Evolutionary conservation across 2,329 filamentous ascomycete species (phyloP).

Genomic region (Chaetomium olivaceum): DNA sequence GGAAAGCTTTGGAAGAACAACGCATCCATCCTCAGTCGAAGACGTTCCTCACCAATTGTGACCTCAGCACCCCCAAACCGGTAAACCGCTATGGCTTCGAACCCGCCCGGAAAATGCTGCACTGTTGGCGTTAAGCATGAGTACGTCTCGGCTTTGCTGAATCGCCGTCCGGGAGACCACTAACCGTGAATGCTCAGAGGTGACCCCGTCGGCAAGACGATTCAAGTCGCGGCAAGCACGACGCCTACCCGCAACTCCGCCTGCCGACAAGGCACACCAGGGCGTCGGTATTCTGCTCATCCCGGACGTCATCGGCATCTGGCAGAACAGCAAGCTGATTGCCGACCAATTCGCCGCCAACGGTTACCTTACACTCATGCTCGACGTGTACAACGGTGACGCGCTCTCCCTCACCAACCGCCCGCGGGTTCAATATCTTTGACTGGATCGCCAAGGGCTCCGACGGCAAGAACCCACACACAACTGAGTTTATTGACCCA

Average conservation of each 20-base stretch:
- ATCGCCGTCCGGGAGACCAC: background rate
- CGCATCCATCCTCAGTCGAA: background rate
- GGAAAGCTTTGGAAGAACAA: background rate
- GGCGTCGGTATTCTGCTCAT: constrained; percentile 49
- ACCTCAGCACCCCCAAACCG: background rate
- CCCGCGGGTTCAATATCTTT: constrained; percentile 45
- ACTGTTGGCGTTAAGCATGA: constrained; percentile 53
- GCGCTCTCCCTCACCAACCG: constrained; percentile 54
- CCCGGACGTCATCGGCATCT: constrained; percentile 54
- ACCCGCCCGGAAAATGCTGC: constrained; percentile 55
- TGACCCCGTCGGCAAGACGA: constrained; percentile 46
- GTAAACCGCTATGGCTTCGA: constrained; percentile 52
- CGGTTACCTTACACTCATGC: constrained; percentile 68
- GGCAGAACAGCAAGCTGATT: constrained; percentile 63
- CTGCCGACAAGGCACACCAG: constrained; percentile 43
- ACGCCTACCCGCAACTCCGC: constrained; percentile 52
- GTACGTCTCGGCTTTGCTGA: constrained; percentile 43
- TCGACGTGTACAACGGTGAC: constrained; percentile 72
- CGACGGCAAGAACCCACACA: constrained; percentile 53
- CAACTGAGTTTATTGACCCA: constrained; percentile 46
- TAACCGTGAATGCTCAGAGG: constrained; percentile 42
- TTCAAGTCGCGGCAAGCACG: constrained; percentile 49
- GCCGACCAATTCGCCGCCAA: constrained; percentile 75
- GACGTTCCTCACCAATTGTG: background rate
- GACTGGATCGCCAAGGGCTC: constrained; percentile 48